phyloP scores from a whole-genome alignment of 2,329 filamentous ascomycete genomes.

The Aureobasidium sp. region DNA sequence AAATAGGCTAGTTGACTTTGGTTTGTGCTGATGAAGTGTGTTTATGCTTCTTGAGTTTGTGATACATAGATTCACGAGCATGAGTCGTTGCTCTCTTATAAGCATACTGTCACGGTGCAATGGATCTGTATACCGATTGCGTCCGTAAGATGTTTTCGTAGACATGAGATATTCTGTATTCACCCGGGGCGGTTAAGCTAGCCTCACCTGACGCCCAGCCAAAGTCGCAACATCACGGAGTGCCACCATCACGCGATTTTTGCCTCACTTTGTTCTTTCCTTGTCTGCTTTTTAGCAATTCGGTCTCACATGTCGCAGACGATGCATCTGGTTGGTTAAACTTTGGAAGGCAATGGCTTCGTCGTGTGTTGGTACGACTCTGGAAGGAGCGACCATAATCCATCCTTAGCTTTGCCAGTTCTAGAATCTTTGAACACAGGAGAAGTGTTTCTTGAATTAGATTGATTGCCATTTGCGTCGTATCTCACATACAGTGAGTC shows the following conservation, averaged over 20 bases:
- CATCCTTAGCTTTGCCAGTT: neutral
- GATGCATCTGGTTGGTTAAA: neutral
- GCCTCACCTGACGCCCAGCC: constrained; percentile 9
- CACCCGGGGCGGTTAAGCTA: neutral
- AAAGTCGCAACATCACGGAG: neutral
- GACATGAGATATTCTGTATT: constrained; percentile 5
- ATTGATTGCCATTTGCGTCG: neutral
- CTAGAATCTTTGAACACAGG: neutral
- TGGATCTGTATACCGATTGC: neutral
- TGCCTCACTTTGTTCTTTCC: neutral
- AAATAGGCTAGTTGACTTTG: neutral
- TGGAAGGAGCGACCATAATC: neutral
- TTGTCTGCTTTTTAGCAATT: neutral
- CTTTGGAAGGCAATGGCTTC: neutral
- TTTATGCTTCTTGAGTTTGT: neutral
- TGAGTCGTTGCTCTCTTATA: neutral
- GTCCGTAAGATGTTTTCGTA: neutral
- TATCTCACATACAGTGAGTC: neutral
- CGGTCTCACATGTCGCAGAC: neutral
- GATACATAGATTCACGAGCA: neutral
- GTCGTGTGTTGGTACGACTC: neutral
- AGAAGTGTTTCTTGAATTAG: neutral
- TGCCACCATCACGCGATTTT: neutral
- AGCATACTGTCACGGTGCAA: neutral
- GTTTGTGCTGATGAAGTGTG: neutral